phyloP scores from a whole-genome alignment of 805 yeast genomes.

The Debaryomyces tyrocola region DNA sequence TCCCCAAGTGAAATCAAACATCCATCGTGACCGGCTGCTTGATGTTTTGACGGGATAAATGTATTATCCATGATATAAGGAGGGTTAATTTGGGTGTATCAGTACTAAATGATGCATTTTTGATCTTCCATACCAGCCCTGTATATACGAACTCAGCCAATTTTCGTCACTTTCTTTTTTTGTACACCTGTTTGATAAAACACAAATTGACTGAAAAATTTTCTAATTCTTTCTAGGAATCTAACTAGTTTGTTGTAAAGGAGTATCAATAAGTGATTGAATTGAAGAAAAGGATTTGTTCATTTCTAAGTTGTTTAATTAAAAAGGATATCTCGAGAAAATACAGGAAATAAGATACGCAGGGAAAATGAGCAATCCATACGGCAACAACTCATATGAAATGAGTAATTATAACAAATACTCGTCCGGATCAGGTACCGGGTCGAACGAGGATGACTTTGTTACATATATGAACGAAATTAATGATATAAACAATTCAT shows the following conservation, averaged over 20 bases:
- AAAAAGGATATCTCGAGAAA: neutral
- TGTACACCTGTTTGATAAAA: conserved; percentile 1
- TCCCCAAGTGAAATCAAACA: conserved; percentile 54
- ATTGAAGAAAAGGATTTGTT: neutral
- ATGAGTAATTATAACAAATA: conserved; percentile 24
- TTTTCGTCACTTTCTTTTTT: neutral
- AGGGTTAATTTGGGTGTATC: neutral
- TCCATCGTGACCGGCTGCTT: conserved; percentile 94
- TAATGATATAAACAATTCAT: conserved; percentile 43
- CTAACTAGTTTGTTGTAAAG: neutral
- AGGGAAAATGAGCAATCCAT: conserved; percentile 36
- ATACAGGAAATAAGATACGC: neutral
- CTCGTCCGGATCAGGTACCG: conserved; percentile 16
- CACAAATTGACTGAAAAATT: conserved; percentile 1
- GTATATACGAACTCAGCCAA: conserved; percentile 3
- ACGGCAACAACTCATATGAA: conserved; percentile 24
- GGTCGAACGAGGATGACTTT: conserved; percentile 38
- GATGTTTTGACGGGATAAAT: conserved; percentile 40
- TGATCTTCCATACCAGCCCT: neutral
- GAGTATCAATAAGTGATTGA: neutral
- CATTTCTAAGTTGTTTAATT: neutral
- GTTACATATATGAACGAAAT: conserved; percentile 46
- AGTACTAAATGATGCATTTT: neutral
- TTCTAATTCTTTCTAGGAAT: neutral
- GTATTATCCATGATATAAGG: neutral